A percentile compares a stretch with the other conserved stretches of the same genome.
Conservation (phyloP, 768 basidiomycete species). For the Suillus plorans region DNA sequence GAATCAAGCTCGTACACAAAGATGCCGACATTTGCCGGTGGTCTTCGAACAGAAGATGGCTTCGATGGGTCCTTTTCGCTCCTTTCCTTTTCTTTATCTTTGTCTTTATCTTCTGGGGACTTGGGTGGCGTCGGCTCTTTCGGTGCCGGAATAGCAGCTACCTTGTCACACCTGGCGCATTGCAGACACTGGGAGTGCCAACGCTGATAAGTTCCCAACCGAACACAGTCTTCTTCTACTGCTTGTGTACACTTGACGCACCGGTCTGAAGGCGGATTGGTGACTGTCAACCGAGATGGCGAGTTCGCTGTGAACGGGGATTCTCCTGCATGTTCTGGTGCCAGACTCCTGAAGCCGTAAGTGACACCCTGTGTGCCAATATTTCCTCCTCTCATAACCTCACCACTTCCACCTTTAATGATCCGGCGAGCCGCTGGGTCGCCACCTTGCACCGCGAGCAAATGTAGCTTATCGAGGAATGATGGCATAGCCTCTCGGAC, state of each 20-base stretch:
- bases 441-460: constrained; percentile 83
- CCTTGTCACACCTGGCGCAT: constrained; percentile 77
- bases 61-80: constrained; percentile 51
- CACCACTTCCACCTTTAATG: constrained; percentile 74
- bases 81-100: constrained; percentile 41
- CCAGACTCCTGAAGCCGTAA: constrained; percentile 90
- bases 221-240: constrained; percentile 96
- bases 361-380: constrained; percentile 83
- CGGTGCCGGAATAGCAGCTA: constrained; percentile 58
- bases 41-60: constrained; percentile 62
- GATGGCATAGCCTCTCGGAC: constrained; percentile 81
- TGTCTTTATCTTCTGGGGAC: constrained; percentile 54
- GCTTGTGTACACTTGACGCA: constrained; percentile 88
- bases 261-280: constrained; percentile 81
- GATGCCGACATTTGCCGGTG: constrained; percentile 75
- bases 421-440: constrained; percentile 76
- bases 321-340: constrained; percentile 89
- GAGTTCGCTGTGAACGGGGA: constrained; percentile 59
- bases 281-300: constrained; percentile 53
- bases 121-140: constrained; percentile 54
- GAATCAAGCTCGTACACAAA: constrained; percentile 80
- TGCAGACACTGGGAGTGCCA: constrained; percentile 97
- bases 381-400: constrained; percentile 54
- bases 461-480: constrained; percentile 91
- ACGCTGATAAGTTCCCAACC: constrained; percentile 92